Evolutionary conservation across 148 eudicot genomes (phyloP), one percentile per base, ranked within the genome.

Genomic region (Beta vulgaris): DNA sequence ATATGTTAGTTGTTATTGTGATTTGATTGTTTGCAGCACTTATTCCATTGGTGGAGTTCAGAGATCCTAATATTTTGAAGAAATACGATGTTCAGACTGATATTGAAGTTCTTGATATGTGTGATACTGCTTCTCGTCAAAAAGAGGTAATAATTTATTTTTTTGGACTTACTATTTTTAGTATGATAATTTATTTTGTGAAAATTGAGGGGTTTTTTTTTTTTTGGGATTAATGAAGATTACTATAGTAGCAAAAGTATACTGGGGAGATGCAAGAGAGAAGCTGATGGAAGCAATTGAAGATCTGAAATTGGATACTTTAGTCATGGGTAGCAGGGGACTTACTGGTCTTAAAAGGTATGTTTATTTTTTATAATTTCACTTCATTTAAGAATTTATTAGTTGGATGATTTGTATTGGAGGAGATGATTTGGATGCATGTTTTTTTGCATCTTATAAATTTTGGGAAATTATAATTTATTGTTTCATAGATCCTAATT

Each of bases 291-390:
- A 93, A 69, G 93, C 93, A 53, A 69, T 82, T 74, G 88, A 86
- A 34, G 90, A 89, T 77, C 82, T 91, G 73, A 86, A 87, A 80
- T 65, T 93, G 81, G 91, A 88, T 46, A 81, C 88, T 76, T 42
- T 93, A 83, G 92, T 93, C n/a, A 91, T 91, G 92, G 98, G 97
- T n/a, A 84, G 91, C 86, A 89, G 98, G 43, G 98, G 98, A 35
- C 88, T 88, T 18, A 76, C 88, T 78, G 76, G 86, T 73, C 60
- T 93, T 75, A 70, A 84, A 68, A 91, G 96, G 98, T 88, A 76
- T 4, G 0, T 55, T 69, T 0, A 19, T 25, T 43, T 18, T 13
- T 25, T 43, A 21, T 23, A 25, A 31, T n/a, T 23, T 21, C 51
- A 54, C 18, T 32, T 49, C 25, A 31, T 13, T 8, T 46, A 8